A percentile compares a stretch with the other conserved stretches of the same genome.
Evolutionary conservation across 2,329 filamentous ascomycete genomes (phyloP).

Genomic region (Orbilia oligospora): DNA sequence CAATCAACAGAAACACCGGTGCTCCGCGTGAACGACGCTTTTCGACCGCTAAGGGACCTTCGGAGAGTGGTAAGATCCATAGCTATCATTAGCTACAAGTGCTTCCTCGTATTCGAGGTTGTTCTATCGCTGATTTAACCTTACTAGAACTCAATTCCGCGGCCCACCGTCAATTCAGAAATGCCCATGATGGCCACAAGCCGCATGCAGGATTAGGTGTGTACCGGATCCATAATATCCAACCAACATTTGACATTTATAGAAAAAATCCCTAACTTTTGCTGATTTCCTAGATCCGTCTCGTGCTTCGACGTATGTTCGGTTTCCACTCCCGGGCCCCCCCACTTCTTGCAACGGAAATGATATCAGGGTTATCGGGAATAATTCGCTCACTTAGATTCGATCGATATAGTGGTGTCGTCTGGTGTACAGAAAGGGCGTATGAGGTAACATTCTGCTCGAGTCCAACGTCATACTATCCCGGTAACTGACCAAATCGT

Average conservation of each 20-base stretch:
- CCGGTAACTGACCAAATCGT: slow-evolving; percentile 16
- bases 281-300: slow-evolving; percentile 39
- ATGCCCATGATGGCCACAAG: slow-evolving; percentile 89
- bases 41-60: slow-evolving; percentile 56
- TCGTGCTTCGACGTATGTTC: slow-evolving; percentile 59
- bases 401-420: slow-evolving; percentile 82
- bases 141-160: slow-evolving; percentile 82
- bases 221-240: slow-evolving; percentile 67
- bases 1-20: slow-evolving; percentile 56
- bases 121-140: background rate
- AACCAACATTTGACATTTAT: background rate
- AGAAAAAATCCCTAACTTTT: background rate
- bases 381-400: slow-evolving; percentile 24
- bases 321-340: no score
- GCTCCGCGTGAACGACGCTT: slow-evolving; percentile 56
- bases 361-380: background rate
- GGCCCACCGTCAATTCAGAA: slow-evolving; percentile 89
- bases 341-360: background rate
- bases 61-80: slow-evolving; percentile 50
- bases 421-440: slow-evolving; percentile 91
- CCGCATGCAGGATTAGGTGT: slow-evolving; percentile 92
- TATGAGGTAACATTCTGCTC: slow-evolving; percentile 68
- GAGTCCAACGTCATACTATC: background rate
- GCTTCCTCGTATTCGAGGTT: background rate
- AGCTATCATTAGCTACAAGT: background rate